Percentiles rank a stretch among this genome's conserved stretches.
These are phyloP conservation scores for Saccharomycopsis guyanensis DNA, from an alignment of 805 yeast species.

Conservation along the genomic window DNA sequence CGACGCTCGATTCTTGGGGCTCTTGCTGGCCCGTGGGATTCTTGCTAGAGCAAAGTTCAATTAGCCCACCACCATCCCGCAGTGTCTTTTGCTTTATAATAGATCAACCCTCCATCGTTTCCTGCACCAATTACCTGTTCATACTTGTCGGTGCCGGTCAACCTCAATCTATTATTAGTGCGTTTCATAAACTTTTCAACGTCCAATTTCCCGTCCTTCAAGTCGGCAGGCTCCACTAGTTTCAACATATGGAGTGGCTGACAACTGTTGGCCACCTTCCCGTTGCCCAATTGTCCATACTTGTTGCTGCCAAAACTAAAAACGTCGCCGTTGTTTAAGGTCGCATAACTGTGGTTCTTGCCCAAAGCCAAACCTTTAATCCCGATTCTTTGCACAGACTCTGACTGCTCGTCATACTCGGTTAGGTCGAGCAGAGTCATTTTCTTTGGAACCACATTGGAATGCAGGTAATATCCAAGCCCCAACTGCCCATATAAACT, in stretches of 20 bases:
- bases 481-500: conserved; percentile 87
- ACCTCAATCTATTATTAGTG: conserved; percentile 39
- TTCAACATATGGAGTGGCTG: conserved; percentile 49
- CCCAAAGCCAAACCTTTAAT: conserved; percentile 55
- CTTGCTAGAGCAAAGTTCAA: too few species aligned
- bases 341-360: conserved; percentile 53
- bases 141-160: conserved; percentile 28
- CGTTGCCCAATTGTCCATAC: conserved; percentile 78
- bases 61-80: neutral
- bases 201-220: conserved; percentile 22
- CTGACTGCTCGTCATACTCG: conserved; percentile 46
- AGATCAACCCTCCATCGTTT: conserved; percentile 52
- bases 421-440: conserved; percentile 39
- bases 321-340: conserved; percentile 56
- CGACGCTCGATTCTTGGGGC: too few species aligned
- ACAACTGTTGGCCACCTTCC: conserved; percentile 54
- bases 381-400: conserved; percentile 37
- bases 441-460: conserved; percentile 58
- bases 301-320: conserved; percentile 81
- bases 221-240: conserved; percentile 45
- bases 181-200: conserved; percentile 27
- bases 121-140: conserved; percentile 62
- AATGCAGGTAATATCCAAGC: conserved; percentile 64
- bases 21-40: too few species aligned
- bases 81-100: conserved; percentile 31